A percentile compares a stretch with the other conserved stretches of the same genome.
These are phyloP conservation scores for Silene coronaria DNA, from an alignment of 179 eudicot species.

Conservation along the genomic window DNA sequence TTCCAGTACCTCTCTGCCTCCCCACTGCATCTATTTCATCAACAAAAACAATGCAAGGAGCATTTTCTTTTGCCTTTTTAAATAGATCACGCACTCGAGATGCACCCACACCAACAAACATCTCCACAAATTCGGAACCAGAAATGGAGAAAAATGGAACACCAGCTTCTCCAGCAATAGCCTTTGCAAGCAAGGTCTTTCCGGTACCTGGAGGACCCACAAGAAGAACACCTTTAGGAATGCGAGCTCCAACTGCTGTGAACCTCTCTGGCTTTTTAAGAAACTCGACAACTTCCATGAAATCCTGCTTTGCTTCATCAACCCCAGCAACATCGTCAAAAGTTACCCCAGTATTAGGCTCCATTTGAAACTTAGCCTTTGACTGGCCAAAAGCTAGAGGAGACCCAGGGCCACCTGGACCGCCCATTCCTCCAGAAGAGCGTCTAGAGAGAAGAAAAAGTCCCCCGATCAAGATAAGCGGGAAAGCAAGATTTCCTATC, in stretches of 20 bases:
- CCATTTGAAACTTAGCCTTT: conserved; percentile 98
- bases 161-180: conserved; percentile 98
- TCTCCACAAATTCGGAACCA: conserved; percentile 96
- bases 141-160: conserved; percentile 98
- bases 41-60: conserved; percentile 95
- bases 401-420: conserved; percentile 95
- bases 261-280: conserved; percentile 92
- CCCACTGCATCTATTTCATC: conserved; percentile 99
- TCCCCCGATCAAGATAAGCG: conserved; percentile 78
- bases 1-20: conserved; percentile 89
- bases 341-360: conserved; percentile 94
- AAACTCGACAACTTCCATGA: conserved; percentile 95
- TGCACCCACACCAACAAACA: conserved; percentile 99
- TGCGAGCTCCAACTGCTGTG: conserved; percentile 93
- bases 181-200: conserved; percentile 89
- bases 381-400: conserved; percentile 89
- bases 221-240: conserved; percentile 97
- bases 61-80: conserved; percentile 94
- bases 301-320: conserved; percentile 99
- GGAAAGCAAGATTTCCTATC: conserved; percentile 90
- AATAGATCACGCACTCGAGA: conserved; percentile 94
- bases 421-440: conserved; percentile 87
- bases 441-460: conserved; percentile 92
- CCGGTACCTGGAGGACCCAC: conserved; percentile 98
- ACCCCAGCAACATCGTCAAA: conserved; percentile 98